phyloP scores from a whole-genome alignment of 2,329 filamentous ascomycete genomes.

The Colletotrichum costaricense region DNA sequence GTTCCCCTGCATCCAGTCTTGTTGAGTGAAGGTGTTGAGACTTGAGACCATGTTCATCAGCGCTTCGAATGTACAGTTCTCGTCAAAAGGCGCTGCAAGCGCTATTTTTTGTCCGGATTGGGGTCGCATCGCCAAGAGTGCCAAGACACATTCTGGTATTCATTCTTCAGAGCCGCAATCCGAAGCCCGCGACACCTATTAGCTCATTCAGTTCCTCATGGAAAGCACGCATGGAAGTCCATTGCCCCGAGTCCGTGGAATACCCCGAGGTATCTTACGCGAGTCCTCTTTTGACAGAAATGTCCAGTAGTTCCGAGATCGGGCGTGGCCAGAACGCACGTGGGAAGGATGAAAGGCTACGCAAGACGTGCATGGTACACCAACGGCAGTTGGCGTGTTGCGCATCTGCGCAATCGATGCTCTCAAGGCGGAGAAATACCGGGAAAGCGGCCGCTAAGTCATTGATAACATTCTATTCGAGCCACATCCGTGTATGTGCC shows the following conservation, averaged over 20 bases:
- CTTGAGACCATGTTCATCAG: neutral
- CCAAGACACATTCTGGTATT: neutral
- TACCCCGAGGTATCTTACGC: neutral
- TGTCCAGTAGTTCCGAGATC: neutral
- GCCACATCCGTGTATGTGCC: neutral
- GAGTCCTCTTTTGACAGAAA: neutral
- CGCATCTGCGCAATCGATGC: neutral
- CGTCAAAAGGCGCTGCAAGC: neutral
- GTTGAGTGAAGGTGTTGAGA: neutral
- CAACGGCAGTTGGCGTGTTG: neutral
- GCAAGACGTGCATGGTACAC: neutral
- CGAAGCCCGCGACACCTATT: neutral
- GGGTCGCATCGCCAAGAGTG: neutral
- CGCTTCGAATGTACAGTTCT: neutral
- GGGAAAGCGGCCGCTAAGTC: too few species aligned
- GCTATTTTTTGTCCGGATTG: neutral
- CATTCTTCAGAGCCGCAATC: neutral
- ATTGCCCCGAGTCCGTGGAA: neutral
- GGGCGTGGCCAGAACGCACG: neutral
- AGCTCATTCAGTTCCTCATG: neutral
- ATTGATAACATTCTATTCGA: neutral
- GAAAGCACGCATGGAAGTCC: neutral
- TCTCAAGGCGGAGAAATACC: neutral
- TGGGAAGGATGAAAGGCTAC: neutral
- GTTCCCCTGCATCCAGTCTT: neutral